phyloP scores from a whole-genome alignment of 768 basidiomycete species.

The Lactarius sanguifluus region DNA sequence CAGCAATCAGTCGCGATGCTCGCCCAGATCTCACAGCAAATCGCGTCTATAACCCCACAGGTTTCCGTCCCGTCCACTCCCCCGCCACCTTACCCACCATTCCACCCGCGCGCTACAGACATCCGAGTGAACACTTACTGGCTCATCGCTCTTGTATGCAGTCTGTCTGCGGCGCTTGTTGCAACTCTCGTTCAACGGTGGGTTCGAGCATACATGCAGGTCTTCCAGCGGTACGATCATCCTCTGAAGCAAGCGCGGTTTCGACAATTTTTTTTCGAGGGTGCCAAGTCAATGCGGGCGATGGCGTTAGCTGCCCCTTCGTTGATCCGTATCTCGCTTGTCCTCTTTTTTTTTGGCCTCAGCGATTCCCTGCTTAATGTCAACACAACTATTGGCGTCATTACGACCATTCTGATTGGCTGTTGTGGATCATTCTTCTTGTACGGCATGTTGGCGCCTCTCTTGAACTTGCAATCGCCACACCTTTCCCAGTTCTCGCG shows the following conservation, averaged over 20 bases:
- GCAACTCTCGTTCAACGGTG: constrained; percentile 12
- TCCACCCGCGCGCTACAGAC: background rate
- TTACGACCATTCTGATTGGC: too few relatives aligned
- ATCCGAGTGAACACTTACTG: background rate
- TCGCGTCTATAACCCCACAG: background rate
- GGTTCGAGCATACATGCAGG: background rate
- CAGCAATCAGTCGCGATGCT: constrained; percentile 2
- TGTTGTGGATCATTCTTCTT: too few relatives aligned
- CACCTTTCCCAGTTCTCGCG: too few relatives aligned
- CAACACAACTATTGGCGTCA: too few relatives aligned
- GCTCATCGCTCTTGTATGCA: too few relatives aligned
- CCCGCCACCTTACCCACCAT: background rate
- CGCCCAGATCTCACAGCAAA: constrained; percentile 6
- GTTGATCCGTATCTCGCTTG: too few relatives aligned
- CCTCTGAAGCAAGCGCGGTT: constrained; percentile 3
- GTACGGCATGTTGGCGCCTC: too few relatives aligned
- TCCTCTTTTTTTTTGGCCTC: too few relatives aligned
- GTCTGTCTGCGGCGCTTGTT: constrained; percentile 9
- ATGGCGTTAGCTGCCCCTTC: too few relatives aligned
- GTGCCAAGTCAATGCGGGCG: background rate
- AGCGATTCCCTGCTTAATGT: too few relatives aligned
- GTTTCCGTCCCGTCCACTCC: background rate
- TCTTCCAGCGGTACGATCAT: background rate
- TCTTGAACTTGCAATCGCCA: too few relatives aligned
- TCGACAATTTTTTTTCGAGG: background rate